Conservation (phyloP, 2,329 filamentous ascomycete genomes). For the Didymellaceae sp. region DNA sequence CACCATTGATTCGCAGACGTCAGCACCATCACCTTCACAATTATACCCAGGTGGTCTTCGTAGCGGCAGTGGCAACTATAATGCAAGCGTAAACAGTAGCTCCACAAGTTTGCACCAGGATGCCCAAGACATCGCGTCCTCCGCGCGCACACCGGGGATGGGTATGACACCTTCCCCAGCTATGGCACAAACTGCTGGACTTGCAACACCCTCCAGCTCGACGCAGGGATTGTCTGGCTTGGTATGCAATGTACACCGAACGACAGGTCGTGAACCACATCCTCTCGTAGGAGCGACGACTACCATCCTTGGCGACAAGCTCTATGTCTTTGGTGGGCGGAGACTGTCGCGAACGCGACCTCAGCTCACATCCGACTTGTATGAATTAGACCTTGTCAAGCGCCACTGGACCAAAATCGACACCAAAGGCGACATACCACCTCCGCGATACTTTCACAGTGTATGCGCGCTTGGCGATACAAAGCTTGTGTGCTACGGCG, state of each 20-base stretch:
- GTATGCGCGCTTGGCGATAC: slow-evolving; percentile 92
- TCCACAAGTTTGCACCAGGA: slow-evolving; percentile 55
- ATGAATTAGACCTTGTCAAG: slow-evolving; percentile 88
- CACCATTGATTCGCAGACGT: slow-evolving; percentile 56
- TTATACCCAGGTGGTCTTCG: slow-evolving; percentile 46
- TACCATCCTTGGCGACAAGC: slow-evolving; percentile 90
- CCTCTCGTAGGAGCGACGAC: slow-evolving; percentile 94
- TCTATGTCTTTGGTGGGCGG: slow-evolving; percentile 95
- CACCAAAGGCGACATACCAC: slow-evolving; percentile 81
- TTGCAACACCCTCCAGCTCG: slow-evolving; percentile 49
- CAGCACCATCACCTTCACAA: slow-evolving; percentile 53
- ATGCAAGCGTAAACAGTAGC: slow-evolving; percentile 54
- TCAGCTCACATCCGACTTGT: slow-evolving; percentile 86
- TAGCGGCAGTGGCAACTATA: slow-evolving; percentile 45
- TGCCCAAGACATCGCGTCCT: slow-evolving; percentile 49
- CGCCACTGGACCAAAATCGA: slow-evolving; percentile 94
- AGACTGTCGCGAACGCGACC: slow-evolving; percentile 84
- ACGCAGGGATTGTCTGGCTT: slow-evolving; percentile 69
- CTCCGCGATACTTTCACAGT: slow-evolving; percentile 95
- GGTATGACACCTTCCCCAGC: slow-evolving; percentile 55
- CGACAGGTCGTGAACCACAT: slow-evolving; percentile 88
- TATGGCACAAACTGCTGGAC: slow-evolving; percentile 46
- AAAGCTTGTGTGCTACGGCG: slow-evolving; percentile 96
- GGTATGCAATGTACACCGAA: slow-evolving; percentile 75
- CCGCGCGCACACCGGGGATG: slow-evolving; percentile 45